Evolutionary conservation across 2,329 filamentous ascomycete genomes (phyloP), one percentile per base, ranked within the genome.

Genomic region (Penicillium sclerotiorum): DNA sequence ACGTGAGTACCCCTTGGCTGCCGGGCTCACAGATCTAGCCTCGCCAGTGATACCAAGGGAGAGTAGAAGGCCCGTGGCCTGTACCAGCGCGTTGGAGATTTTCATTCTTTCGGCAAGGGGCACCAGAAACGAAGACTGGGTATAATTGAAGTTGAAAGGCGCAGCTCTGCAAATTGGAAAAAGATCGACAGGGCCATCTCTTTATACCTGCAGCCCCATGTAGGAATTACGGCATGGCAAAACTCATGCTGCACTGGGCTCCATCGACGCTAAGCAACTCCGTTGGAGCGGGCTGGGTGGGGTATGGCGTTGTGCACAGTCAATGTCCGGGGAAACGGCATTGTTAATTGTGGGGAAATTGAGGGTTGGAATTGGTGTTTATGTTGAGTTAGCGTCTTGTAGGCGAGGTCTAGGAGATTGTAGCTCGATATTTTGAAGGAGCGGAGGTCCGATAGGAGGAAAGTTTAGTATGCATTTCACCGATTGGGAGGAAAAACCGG

Each of bases 401-500:
- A 39, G 36, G 45, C 20, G 39, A 47, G 36, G 12, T 11, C 27
- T 41, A 33, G 47, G 56, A 52, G 32, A 53, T 54, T 45, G 42
- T 22, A n/a, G 21, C 25, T 20, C 21, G 37, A 11, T 41, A n/a
- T 21, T 45, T 49, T 53, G 35, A 23, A 22, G 27, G 22, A 32
- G 35, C 15, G 33, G 18, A 43, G 33, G n/a, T 53, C 48, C 38
- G 55, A 59, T 60, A 58, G 55, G 58, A 58, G 57, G 57, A 55
- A 55, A 47, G 47, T 52, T 28, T 32, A 22, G 8, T 6, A 15
- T 22, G 21, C 1, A 52, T 49, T 57, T 43, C 51, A 45, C 58
- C 55, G 57, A 54, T 60, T 61, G 58, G 57, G 49, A 55, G 58
- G 58, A 57, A 60, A 58, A 58, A 47, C 41, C 46, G 53, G 53